Percentiles rank a stretch among this genome's conserved stretches.
Conservation (phyloP, 106 monocot genomes). For the Posidonia australis region DNA sequence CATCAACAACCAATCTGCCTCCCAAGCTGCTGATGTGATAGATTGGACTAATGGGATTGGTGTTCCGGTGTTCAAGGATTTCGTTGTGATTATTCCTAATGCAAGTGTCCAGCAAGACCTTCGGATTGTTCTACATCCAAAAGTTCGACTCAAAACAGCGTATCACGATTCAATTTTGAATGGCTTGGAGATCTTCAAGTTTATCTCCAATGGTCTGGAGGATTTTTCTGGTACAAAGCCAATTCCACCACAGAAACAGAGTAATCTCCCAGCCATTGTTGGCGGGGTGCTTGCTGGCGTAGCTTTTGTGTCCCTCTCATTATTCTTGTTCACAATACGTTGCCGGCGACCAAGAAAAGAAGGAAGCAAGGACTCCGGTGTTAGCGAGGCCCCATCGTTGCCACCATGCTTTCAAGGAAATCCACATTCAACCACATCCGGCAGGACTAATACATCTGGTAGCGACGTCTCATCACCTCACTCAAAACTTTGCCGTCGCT, state of each 20-base stretch:
- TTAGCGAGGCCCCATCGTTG: constrained; percentile 40
- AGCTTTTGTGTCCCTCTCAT: constrained; percentile 8
- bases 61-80: constrained; percentile 28
- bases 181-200: constrained; percentile 53
- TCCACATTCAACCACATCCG: constrained; percentile 41
- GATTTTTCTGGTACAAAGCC: constrained; percentile 50
- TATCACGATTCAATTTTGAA: constrained; percentile 42
- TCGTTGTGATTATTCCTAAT: neutral
- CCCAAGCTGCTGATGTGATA: constrained; percentile 24
- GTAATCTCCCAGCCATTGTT: constrained; percentile 1
- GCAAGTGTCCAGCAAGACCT: constrained; percentile 19
- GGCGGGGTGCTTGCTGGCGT: constrained; percentile 35
- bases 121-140: constrained; percentile 37
- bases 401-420: constrained; percentile 52
- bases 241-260: neutral
- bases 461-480: constrained; percentile 62
- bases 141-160: constrained; percentile 1
- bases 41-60: constrained; percentile 21
- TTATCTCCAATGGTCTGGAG: constrained; percentile 1
- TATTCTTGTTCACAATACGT: neutral
- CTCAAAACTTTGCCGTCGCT: constrained; percentile 46
- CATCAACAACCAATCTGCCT: constrained; percentile 38
- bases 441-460: constrained; percentile 57
- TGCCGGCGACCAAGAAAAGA: constrained; percentile 13
- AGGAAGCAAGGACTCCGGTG: constrained; percentile 21